Percentiles rank a stretch among this genome's conserved stretches.
Evolutionary conservation across 352 stramenopile genomes (phyloP).

Genomic region (Pythium brachiatum): DNA sequence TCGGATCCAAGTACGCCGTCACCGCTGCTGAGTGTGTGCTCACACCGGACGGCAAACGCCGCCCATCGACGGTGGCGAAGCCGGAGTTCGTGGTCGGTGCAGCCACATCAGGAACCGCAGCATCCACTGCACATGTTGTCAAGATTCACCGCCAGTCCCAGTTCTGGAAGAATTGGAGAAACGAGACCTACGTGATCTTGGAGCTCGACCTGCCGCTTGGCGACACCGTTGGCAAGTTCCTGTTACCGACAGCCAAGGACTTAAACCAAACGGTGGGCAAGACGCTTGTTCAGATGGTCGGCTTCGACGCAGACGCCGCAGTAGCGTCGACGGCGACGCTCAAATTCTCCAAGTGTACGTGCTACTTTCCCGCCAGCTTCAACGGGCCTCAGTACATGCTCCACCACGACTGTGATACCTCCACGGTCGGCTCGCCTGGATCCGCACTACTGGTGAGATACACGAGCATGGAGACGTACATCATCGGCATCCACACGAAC

Average conservation of each 20-base stretch:
- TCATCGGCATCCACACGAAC: slow-evolving; percentile 60
- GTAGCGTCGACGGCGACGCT: slow-evolving; percentile 17
- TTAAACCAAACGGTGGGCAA: slow-evolving; percentile 28
- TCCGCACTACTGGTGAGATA: slow-evolving; percentile 61
- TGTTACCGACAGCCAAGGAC: slow-evolving; percentile 31
- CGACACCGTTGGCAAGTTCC: slow-evolving; percentile 30
- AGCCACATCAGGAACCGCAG: not conserved
- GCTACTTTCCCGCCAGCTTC: slow-evolving; percentile 43
- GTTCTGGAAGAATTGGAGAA: slow-evolving; percentile 60
- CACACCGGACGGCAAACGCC: slow-evolving; percentile 28
- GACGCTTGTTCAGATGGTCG: slow-evolving; percentile 55
- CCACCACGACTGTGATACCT: slow-evolving; percentile 65
- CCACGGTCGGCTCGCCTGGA: slow-evolving; percentile 37
- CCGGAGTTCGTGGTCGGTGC: slow-evolving; percentile 31
- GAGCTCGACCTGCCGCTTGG: slow-evolving; percentile 49
- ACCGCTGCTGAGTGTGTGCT: slow-evolving; percentile 63
- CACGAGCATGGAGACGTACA: slow-evolving; percentile 51
- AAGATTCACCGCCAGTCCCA: slow-evolving; percentile 61
- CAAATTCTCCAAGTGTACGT: slow-evolving; percentile 47
- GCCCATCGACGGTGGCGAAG: slow-evolving; percentile 17
- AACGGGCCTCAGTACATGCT: slow-evolving; percentile 42
- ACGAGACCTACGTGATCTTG: slow-evolving; percentile 63
- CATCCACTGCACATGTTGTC: slow-evolving; percentile 25
- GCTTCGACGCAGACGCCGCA: slow-evolving; percentile 31
- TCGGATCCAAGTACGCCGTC: slow-evolving; percentile 45